Base-by-base conservation (phyloP, 2,329 filamentous ascomycete genomes). In the Nothophaeocryptopus gaeumannii region DNA sequence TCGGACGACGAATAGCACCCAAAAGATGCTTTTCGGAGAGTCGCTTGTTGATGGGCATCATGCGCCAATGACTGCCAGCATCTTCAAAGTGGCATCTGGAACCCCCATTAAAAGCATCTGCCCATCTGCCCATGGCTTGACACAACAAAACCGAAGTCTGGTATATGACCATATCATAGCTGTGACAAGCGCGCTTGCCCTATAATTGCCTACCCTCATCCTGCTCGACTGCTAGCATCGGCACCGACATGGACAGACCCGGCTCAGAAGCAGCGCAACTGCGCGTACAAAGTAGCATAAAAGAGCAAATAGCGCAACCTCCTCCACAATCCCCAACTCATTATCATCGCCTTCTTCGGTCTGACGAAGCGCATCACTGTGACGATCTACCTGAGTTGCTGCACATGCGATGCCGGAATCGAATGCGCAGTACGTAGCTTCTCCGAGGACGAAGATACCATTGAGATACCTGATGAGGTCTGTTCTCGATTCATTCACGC, bases 321-420 rank as follows among this genome's bases (percentile, higher is more conserved):
- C 7, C 33, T 55, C 13, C 42, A 45, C 31, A 53, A 53, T 15
- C 53, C 53, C 1, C 53, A 56, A 15, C 36, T 56, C 5, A 33
- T 56, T 40, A 48, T 53, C 38, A 53, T 56, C 12, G 50, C 53
- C 15, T 53, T 53, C 38, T 56, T 56, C 34, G n/a, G n/a, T n/a
- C n/a, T n/a, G n/a, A n/a, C n/a, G n/a, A n/a, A n/a, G n/a, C n/a
- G n/a, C n/a, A n/a, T n/a, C n/a, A n/a, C n/a, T n/a, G n/a, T n/a
- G n/a, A n/a, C n/a, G n/a, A n/a, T n/a, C n/a, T n/a, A n/a, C n/a
- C n/a, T n/a, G n/a, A n/a, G n/a, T n/a, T n/a, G n/a, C n/a, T n/a
- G n/a, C n/a, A n/a, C n/a, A n/a, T n/a, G n/a, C n/a, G n/a, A n/a
- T n/a, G n/a, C n/a, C n/a, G n/a, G n/a, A n/a, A n/a, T n/a, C n/a